phyloP scores from a whole-genome alignment of 257 asterid genomes.

The Nicotiana tabacum region DNA sequence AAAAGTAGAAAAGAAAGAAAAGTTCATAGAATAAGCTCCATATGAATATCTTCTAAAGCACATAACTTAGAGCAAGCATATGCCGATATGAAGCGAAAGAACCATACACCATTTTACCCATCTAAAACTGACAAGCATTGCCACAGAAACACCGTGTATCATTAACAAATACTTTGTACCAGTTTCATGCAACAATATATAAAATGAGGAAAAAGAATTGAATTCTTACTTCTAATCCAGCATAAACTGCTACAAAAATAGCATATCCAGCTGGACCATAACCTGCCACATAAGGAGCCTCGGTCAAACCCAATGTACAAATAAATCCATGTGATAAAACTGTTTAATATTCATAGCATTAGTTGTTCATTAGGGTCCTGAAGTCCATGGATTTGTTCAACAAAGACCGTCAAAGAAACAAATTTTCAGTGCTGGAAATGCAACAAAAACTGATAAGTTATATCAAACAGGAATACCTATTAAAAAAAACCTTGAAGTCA shows the following conservation, averaged over 20 bases:
- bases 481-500: neutral
- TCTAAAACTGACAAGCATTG: neutral
- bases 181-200: constrained; percentile 1
- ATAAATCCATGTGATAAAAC: neutral
- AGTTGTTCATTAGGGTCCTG: neutral
- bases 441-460: neutral
- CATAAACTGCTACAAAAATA: constrained; percentile 73
- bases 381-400: neutral
- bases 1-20: neutral
- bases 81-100: neutral
- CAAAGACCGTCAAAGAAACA: neutral
- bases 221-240: constrained; percentile 82
- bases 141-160: neutral
- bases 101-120: neutral
- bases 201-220: constrained; percentile 15
- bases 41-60: neutral
- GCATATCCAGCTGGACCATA: constrained; percentile 96
- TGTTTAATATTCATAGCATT: neutral
- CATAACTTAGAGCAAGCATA: neutral
- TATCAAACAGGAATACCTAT: neutral
- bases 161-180: neutral
- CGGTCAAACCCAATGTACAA: neutral
- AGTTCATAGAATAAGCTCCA: neutral
- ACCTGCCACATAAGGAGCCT: constrained; percentile 40
- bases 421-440: neutral